Percentiles rank a stretch among this genome's conserved stretches.
These are phyloP conservation scores for Phialocephala subalpina DNA, from an alignment of 2,329 filamentous ascomycete species.

Conservation along the genomic window DNA sequence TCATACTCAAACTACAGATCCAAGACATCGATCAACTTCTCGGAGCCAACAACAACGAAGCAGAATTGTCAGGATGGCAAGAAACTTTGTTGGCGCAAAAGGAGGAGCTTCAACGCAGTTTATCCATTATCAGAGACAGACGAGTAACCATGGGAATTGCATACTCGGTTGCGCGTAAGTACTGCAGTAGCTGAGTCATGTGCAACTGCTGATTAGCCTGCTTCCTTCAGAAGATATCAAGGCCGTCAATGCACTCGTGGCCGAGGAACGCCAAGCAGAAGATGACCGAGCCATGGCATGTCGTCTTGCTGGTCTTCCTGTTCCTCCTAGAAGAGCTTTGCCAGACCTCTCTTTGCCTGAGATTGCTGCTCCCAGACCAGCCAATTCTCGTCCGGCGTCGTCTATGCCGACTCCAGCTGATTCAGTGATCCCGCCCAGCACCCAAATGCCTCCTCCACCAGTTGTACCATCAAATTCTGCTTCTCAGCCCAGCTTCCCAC, in stretches of 20 bases:
- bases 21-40: constrained; percentile 15
- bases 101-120: constrained; percentile 17
- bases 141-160: constrained; percentile 7
- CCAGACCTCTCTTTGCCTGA: not conserved
- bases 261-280: constrained; percentile 4
- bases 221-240: not conserved
- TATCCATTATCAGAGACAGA: constrained; percentile 14
- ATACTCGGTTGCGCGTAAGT: not conserved
- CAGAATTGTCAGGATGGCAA: constrained; percentile 4
- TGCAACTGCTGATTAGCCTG: not conserved
- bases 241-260: not conserved
- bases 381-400: not conserved
- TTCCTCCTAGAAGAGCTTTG: not conserved
- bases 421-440: not conserved
- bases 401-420: not conserved
- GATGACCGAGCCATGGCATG: constrained; percentile 10
- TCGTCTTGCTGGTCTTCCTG: constrained; percentile 13
- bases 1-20: constrained; percentile 20
- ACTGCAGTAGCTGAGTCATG: too few relatives aligned
- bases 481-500: too few relatives aligned
- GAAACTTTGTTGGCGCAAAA: constrained; percentile 12
- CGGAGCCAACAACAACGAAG: not conserved
- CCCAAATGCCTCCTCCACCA: not conserved
- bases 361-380: not conserved
- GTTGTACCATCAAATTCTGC: not conserved